These are phyloP conservation scores for Protomyces inouyei DNA, from an alignment of 1,139 yeast species.

Conservation along the genomic window DNA sequence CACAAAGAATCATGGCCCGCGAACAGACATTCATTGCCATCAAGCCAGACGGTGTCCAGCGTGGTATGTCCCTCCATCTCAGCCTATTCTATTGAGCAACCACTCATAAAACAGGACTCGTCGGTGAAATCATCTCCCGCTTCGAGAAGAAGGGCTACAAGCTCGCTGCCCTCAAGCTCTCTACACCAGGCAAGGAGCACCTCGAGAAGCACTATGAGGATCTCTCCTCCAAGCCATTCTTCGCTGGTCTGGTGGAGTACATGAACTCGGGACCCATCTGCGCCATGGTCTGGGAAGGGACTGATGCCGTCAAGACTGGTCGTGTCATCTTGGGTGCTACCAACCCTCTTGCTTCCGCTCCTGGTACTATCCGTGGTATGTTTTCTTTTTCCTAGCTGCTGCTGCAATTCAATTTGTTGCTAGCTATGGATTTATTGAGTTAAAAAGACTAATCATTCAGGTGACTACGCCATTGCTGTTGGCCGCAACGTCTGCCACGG, in stretches of 20 bases:
- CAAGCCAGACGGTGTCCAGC: conserved; percentile 99
- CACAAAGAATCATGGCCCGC: conserved; percentile 2
- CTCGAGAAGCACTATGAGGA: conserved; percentile 70
- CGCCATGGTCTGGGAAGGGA: conserved; percentile 99
- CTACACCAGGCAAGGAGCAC: conserved; percentile 78
- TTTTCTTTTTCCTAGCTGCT: not conserved
- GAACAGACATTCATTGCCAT: conserved; percentile 60
- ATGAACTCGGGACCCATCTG: conserved; percentile 98
- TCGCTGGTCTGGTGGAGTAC: conserved; percentile 69
- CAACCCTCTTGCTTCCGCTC: conserved; percentile 94
- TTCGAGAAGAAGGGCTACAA: conserved; percentile 79
- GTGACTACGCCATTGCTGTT: conserved; percentile 71
- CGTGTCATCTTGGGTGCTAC: conserved; percentile 97
- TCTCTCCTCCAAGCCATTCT: conserved; percentile 24
- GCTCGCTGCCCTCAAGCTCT: conserved; percentile 91
- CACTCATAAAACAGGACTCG: conserved; percentile 42
- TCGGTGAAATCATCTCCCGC: conserved; percentile 83
- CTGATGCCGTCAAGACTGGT: conserved; percentile 98
- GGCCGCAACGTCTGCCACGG: conserved; percentile 99
- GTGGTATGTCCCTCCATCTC: conserved; percentile 50
- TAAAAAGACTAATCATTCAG: not conserved
- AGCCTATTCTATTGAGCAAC: not conserved
- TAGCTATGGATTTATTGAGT: not conserved
- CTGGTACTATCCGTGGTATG: conserved; percentile 97
- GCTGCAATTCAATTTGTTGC: not conserved